Evolutionary conservation across 768 basidiomycete genomes (phyloP).

Genomic region (Psilocybe sp.): DNA sequence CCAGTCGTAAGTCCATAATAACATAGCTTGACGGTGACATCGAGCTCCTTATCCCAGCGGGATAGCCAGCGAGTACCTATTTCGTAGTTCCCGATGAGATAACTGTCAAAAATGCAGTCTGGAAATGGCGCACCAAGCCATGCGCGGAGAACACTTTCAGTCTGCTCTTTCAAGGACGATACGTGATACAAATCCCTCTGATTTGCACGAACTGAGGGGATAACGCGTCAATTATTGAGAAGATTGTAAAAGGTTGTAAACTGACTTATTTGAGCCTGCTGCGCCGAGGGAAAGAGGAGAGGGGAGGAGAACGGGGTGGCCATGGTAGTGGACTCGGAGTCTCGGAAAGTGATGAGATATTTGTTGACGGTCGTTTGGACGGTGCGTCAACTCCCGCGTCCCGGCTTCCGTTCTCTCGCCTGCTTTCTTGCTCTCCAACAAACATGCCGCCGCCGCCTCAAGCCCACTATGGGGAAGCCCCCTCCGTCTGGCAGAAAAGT

Average conservation of each 20-base stretch:
- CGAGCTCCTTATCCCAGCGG: constrained; percentile 80
- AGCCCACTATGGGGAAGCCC: constrained; percentile 50
- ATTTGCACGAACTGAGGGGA: constrained; percentile 69
- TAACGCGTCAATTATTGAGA: constrained; percentile 7
- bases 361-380: constrained; percentile 19
- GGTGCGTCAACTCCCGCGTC: constrained; percentile 4
- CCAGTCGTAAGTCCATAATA: constrained; percentile 79
- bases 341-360: constrained; percentile 7
- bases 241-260: constrained; percentile 9
- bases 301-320: constrained; percentile 11
- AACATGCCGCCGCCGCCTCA: constrained; percentile 22
- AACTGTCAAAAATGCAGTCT: background rate
- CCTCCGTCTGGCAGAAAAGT: constrained; percentile 79
- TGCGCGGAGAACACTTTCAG: constrained; percentile 69
- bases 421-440: constrained; percentile 6
- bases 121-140: constrained; percentile 60
- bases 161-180: constrained; percentile 69
- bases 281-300: constrained; percentile 64
- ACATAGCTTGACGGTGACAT: constrained; percentile 59
- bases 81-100: constrained; percentile 1
- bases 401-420: constrained; percentile 13
- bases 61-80: constrained; percentile 78
- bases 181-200: constrained; percentile 82
- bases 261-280: constrained; percentile 87
- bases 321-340: constrained; percentile 15